Base-by-base conservation (phyloP, 495 filamentous ascomycete genomes). In the Durotheca rogersii region DNA sequence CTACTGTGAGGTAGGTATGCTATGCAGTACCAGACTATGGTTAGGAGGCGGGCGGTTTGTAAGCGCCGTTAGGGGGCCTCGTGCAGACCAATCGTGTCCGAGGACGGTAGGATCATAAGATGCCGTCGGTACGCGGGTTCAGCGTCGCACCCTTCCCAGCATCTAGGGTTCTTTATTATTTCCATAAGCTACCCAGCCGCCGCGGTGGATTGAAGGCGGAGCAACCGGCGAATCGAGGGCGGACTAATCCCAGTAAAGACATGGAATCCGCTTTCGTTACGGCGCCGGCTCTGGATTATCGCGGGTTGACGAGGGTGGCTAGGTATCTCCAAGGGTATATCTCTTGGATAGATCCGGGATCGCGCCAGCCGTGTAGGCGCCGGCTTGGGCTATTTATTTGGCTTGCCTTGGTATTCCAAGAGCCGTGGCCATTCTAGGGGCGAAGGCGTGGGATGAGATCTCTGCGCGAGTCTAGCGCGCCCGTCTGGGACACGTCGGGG, bases 31-130 rank as follows among this genome's bases (percentile, higher is more conserved):
- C n/a, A n/a, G n/a, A n/a, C n/a, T n/a, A 27, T 27, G 32, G n/a
- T 18, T 18, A 33, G 25, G 20, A 11, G 23, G n/a, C 29, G 23
- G 42, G 37, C 41, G 39, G 6, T 50, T 47, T 47, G 42, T 54
- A 59, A 53, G 56, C 56, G 56, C 56, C 31, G 25, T n/a, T 25
- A 11, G 14, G 41, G 29, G 29, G 25, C 45, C 33, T 16, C 36
- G 34, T 34, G 21, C 15, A 35, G 20, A 35, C 56, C 50, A 59
- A 54, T 54, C 45, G 41, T 29, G 42, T 43, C 45, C 4, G 4
- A 4, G 48, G 52, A 53, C n/a, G 39, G 37, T 40, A 41, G 34
- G 46, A 56, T 56, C 46, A 42, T 14, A 20, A 15, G 12, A 21
- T 20, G 15, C 23, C 23, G 9, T 27, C 23, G 23, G 23, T 9